Base-by-base conservation (phyloP, 2,329 filamentous ascomycete species). In the Ceratocystis albifundus region DNA sequence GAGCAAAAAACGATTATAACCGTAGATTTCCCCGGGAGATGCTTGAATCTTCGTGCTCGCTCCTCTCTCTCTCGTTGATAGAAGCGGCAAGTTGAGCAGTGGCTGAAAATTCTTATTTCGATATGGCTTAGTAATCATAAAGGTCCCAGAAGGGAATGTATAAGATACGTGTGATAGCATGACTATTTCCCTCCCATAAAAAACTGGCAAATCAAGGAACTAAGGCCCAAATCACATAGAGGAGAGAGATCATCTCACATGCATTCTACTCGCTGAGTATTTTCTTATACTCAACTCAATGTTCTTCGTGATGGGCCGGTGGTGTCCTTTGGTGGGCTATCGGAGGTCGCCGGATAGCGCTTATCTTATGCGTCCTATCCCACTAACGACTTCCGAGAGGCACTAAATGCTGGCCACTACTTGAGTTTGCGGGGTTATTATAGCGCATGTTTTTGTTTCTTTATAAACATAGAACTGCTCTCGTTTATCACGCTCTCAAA, bases 321-420 rank as follows among this genome's bases (percentile, higher is more conserved):
- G 17, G 28, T 32, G 28, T 30, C 55, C 25, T 32, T 22, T 17
- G n/a, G 15, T 4, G 1, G n/a, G 44, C 20, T 53, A 36, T 45
- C 69, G 69, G 68, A 69, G 59, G 67, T 67, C 68, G 69, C 69
- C 69, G 69, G 30, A 50, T 44, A 59, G 67, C 64, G 67, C 57
- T 50, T 20, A 5, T 59, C n/a, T 30, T 32, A n/a, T 6, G 17
- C 25, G 22, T 10, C 25, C 22, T 30, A 41, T 10, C 25, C 41
- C 64, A 22, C 59, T 45, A 65, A 66, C 36, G 28, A n/a, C 30
- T 2, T 4, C 30, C 4, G 25, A 59, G 5, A 17, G 28, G 55
- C 55, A 25, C 55, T 59, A 59, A 59, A 59, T 4, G 28, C 17
- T 30, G n/a, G 8, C 7, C 4, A 8, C 5, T n/a, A 30, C 53